Evolutionary conservation across 768 basidiomycete species (phyloP), one percentile per base, ranked within the genome.

Genomic region (Leccinellum albellum): DNA sequence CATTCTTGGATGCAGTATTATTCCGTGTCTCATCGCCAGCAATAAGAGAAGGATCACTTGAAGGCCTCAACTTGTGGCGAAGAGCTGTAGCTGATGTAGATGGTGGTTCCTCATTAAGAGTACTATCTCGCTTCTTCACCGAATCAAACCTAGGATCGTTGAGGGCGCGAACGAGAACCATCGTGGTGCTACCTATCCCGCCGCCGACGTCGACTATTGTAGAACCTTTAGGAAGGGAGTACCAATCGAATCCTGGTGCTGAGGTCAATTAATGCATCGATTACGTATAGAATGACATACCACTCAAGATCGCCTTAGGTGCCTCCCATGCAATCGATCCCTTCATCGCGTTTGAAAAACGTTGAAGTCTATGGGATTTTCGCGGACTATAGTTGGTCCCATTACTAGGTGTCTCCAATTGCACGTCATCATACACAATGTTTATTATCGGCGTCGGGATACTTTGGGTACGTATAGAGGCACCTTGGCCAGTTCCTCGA

Each of bases 341-440:
- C 6, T 78, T 78, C 89, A 91, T 91, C 4, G 88, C 87, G 55
- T 81, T 83, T 29, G 87, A 88, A 63, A 91, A 91, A 33, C 88
- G 75, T 60, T 83, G 79, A 55, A 90, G 74, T 50, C 88, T 74
- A 56, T 79, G 82, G 21, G 74, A 73, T 62, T 82, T 83, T 45
- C 55, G 61, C 29, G 47, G 20, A 1, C 13, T 28, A 14, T 37
- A 9, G 10, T 35, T 44, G 31, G 49, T 4, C 12, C n/a, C 35
- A 15, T 44, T 32, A 6, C 32, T 6, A 0, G 44, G 47, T 6
- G 21, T 45, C 21, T 29, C 31, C 15, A 21, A 45, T 15, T 49
- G 54, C 17, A 14, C 7, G 20, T 44, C 49, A 42, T 12, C 31
- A 2, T 0, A 42, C 17, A 24, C 9, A 3, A 12, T 23, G 28